Evolutionary conservation across 139 green algal genomes (phyloP).

Genomic region (Chlamydomonas incerta): DNA sequence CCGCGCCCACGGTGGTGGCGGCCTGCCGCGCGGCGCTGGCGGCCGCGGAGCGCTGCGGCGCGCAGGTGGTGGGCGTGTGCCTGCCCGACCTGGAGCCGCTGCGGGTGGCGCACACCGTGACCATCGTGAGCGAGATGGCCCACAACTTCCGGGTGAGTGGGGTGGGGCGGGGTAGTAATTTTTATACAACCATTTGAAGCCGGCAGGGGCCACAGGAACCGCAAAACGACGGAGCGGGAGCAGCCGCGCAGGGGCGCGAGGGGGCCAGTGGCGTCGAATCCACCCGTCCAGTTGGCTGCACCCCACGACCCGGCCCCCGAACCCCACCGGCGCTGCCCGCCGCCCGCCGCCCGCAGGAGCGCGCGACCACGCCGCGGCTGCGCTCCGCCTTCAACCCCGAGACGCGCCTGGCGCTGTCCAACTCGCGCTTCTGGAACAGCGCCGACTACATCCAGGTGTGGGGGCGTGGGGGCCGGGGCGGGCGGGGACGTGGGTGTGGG

Average conservation of each 20-base stretch:
- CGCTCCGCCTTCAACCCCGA: conserved; percentile 68
- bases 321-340: too few relatives aligned
- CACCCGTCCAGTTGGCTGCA: too few relatives aligned
- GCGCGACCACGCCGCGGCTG: background rate
- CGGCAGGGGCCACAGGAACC: too few relatives aligned
- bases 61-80: conserved; percentile 54
- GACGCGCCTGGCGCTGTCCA: conserved; percentile 59
- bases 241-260: too few relatives aligned
- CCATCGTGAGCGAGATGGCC: conserved; percentile 63
- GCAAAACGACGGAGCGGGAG: too few relatives aligned
- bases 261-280: too few relatives aligned
- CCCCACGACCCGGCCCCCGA: too few relatives aligned
- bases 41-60: conserved; percentile 48
- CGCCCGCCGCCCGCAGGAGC: conserved; percentile 1
- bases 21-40: conserved; percentile 48
- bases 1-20: conserved; percentile 61
- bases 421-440: conserved; percentile 48
- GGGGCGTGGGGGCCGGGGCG: too few relatives aligned
- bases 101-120: conserved; percentile 72
- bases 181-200: too few relatives aligned
- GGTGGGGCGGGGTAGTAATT: too few relatives aligned
- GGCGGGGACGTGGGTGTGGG: too few relatives aligned
- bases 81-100: conserved; percentile 81
- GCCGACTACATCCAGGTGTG: conserved; percentile 71
- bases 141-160: conserved; percentile 35